A percentile compares a stretch with the other conserved stretches of the same genome.
phyloP scores from a whole-genome alignment of 768 basidiomycete genomes.

The Austroboletus eburneus region DNA sequence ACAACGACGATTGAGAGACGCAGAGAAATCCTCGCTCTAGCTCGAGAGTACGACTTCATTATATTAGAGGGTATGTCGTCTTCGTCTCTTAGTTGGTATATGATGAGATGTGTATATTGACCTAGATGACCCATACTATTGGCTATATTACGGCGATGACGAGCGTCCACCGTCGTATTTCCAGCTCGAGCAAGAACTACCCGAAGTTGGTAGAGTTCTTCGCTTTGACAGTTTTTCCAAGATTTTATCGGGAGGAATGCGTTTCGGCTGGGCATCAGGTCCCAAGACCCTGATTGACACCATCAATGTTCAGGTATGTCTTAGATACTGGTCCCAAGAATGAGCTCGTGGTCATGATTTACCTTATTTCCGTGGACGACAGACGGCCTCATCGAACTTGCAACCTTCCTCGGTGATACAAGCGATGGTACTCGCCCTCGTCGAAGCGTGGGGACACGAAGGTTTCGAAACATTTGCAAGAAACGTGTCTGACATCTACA shows the following conservation, averaged over 20 bases:
- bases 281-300: slow-evolving; percentile 57
- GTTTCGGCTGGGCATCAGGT: slow-evolving; percentile 72
- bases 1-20: slow-evolving; percentile 62
- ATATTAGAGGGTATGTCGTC: slow-evolving; percentile 62
- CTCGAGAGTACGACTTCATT: slow-evolving; percentile 64
- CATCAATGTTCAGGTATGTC: slow-evolving; percentile 60
- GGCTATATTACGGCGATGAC: slow-evolving; percentile 58
- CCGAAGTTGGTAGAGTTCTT: slow-evolving; percentile 64
- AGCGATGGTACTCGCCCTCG: slow-evolving; percentile 48
- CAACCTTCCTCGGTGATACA: slow-evolving; percentile 58
- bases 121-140: slow-evolving; percentile 65
- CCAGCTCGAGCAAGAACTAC: slow-evolving; percentile 59
- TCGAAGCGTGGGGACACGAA: slow-evolving; percentile 65
- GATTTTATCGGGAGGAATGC: slow-evolving; percentile 63
- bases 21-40: slow-evolving; percentile 62
- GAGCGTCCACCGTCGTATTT: slow-evolving; percentile 71
- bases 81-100: not conserved
- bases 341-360: not conserved
- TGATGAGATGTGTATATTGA: not conserved
- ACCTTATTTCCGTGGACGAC: slow-evolving; percentile 2
- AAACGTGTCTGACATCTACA: slow-evolving; percentile 60
- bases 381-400: slow-evolving; percentile 64
- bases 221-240: slow-evolving; percentile 87
- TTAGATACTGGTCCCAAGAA: not conserved
- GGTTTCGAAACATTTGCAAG: slow-evolving; percentile 63